A percentile compares a stretch with the other conserved stretches of the same genome.
Evolutionary conservation across 768 basidiomycete species (phyloP).

Genomic region (Piloderma croceum): DNA sequence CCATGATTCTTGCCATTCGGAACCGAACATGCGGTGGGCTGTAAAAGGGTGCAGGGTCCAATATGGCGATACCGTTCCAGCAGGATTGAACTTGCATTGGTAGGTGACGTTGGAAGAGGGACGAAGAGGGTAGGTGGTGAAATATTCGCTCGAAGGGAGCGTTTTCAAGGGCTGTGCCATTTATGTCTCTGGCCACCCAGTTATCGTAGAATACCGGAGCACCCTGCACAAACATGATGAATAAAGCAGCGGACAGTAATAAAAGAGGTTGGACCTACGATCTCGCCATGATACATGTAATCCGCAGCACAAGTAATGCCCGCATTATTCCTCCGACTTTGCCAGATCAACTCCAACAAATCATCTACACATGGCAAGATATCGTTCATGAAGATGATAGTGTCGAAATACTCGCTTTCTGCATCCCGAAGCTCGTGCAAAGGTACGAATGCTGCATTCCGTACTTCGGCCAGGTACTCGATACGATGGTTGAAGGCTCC

Average conservation of each 20-base stretch:
- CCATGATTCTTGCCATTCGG: slow-evolving; percentile 87
- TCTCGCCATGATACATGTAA: slow-evolving; percentile 98
- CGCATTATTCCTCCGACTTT: slow-evolving; percentile 87
- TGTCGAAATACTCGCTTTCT: slow-evolving; percentile 92
- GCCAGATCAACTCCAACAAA: slow-evolving; percentile 95
- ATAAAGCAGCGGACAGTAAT: background rate
- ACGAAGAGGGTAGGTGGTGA: slow-evolving; percentile 70
- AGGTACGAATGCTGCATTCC: slow-evolving; percentile 94
- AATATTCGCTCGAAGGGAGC: slow-evolving; percentile 94
- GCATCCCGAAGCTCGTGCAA: slow-evolving; percentile 89
- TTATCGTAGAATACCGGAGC: slow-evolving; percentile 97
- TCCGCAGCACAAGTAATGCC: slow-evolving; percentile 98
- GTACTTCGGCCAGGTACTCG: slow-evolving; percentile 99
- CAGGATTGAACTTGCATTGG: slow-evolving; percentile 96
- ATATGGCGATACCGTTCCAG: slow-evolving; percentile 96
- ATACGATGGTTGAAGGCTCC: slow-evolving; percentile 99
- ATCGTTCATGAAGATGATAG: slow-evolving; percentile 99
- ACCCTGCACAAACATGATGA: slow-evolving; percentile 44
- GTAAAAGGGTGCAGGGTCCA: slow-evolving; percentile 96
- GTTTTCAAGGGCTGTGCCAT: slow-evolving; percentile 97
- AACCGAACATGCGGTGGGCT: slow-evolving; percentile 85
- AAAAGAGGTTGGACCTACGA: slow-evolving; percentile 48
- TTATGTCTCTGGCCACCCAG: slow-evolving; percentile 98
- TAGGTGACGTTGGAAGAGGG: slow-evolving; percentile 85
- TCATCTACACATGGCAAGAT: slow-evolving; percentile 97